phyloP scores from a whole-genome alignment of 768 basidiomycete genomes.

The Stropharia rugosoannulata region DNA sequence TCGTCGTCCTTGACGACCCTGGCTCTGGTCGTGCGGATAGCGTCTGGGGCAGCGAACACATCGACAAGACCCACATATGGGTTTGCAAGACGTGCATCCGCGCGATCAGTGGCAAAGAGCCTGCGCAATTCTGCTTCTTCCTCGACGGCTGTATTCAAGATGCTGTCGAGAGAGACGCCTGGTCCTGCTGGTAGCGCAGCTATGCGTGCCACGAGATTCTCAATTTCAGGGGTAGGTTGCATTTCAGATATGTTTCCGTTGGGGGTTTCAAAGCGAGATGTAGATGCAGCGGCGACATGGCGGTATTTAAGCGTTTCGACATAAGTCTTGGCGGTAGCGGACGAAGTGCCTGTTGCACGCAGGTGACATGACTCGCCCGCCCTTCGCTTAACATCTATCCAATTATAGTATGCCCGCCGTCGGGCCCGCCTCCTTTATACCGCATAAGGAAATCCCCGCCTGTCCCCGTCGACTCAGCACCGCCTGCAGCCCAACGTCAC shows the following conservation, averaged over 20 bases:
- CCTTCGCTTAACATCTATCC: no score
- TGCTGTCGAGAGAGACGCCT: slow-evolving; percentile 38
- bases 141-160: slow-evolving; percentile 53
- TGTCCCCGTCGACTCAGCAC: no score
- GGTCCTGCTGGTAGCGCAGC: slow-evolving; percentile 17
- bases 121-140: slow-evolving; percentile 56
- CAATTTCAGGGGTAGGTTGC: slow-evolving; percentile 22
- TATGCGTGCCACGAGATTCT: slow-evolving; percentile 22
- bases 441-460: no score
- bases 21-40: slow-evolving; percentile 48
- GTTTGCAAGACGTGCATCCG: slow-evolving; percentile 41
- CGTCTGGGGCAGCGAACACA: slow-evolving; percentile 47
- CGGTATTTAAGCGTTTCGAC: no score
- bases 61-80: slow-evolving; percentile 60
- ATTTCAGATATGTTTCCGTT: neutral
- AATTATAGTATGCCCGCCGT: neutral
- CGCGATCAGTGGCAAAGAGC: slow-evolving; percentile 54
- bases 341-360: no score
- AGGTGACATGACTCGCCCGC: no score
- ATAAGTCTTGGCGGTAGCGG: no score
- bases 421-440: neutral
- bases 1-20: slow-evolving; percentile 43
- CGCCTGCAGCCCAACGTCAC: no score
- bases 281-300: no score
- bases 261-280: no score